Conservation (phyloP, 495 filamentous ascomycete species). For the Terfezia boudieri region DNA sequence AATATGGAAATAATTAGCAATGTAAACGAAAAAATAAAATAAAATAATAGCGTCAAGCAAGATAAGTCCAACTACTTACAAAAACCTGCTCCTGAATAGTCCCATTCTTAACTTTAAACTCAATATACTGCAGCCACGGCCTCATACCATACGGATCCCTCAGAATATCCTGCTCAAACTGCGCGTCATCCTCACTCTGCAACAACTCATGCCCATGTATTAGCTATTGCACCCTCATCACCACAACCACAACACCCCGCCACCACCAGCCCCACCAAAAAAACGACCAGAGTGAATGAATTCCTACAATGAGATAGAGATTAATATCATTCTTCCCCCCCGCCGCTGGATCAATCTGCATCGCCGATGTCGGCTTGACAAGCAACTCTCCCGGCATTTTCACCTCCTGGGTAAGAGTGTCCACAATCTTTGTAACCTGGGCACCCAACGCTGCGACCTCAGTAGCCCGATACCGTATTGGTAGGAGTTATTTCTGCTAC, state of each 20-base stretch:
- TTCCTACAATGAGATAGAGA: conserved; percentile 49
- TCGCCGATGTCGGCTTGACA: conserved; percentile 18
- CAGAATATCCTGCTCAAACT: conserved; percentile 90
- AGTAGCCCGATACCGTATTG: too few relatives aligned
- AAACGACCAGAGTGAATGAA: not conserved
- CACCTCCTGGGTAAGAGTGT: conserved; percentile 5
- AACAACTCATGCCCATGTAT: not conserved
- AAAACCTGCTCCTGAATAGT: conserved; percentile 79
- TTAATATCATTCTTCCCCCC: conserved; percentile 23
- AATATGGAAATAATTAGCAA: conserved; percentile 18
- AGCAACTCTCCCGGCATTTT: conserved; percentile 40
- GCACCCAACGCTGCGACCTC: not conserved
- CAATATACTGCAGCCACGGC: conserved; percentile 89
- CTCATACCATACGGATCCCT: conserved; percentile 70
- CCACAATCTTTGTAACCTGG: not conserved
- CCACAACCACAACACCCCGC: too few relatives aligned
- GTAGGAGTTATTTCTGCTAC: too few relatives aligned
- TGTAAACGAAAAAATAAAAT: not conserved
- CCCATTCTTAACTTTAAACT: conserved; percentile 75
- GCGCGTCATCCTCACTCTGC: conserved; percentile 63
- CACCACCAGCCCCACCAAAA: not conserved
- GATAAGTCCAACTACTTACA: conserved; percentile 23
- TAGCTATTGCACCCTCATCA: too few relatives aligned
- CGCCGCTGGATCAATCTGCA: conserved; percentile 16
- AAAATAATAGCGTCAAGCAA: not conserved